Base-by-base conservation (phyloP, 257 asterid genomes). In the Solanum pennellii region DNA sequence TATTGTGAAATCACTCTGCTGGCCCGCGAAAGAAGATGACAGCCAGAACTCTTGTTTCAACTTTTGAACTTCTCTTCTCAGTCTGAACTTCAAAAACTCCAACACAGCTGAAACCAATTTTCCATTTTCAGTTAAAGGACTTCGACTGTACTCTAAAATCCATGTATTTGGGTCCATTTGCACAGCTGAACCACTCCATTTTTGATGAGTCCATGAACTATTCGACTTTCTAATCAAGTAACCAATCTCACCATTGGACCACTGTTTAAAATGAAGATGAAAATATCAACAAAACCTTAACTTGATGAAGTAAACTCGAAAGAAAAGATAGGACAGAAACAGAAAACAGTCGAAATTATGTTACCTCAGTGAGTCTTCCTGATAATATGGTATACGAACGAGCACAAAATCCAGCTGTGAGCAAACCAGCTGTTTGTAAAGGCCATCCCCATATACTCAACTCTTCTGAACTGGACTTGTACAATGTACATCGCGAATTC, bases 401-500 rank as follows among this genome's bases (percentile, higher is more conserved):
- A 2, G 94, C 84, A 44, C 93, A 92, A 82, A 68, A 92, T 35
- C 92, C 94, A 6, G 98, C 88, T 6, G 94, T 90, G 87, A 97
- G 94, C 93, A 97, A 86, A 88, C 99, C 99, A 83, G 96, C 93
- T 31, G 96, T 92, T 90, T 94, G 98, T 89, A 93, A 87, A 52
- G 99, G 98, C 98, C 99, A 97, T 83, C 98, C 98, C 99, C 99
- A 95, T 79, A 95, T 88, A 91, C 94, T 94, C 47, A 95, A 95
- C 86, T 94, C 97, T 87, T 96, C 98, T 0, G 92, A 12, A 76
- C 87, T 75, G 23, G 99, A 94, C 23, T 91, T 83, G 71, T 93
- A 94, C 72, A 94, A 69, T n/a, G 91, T 89, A 87, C 94, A 92
- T 66, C 89, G 87, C 27, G 98, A 94, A 87, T 86, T 87, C 90